A percentile compares a stretch with the other conserved stretches of the same genome.
phyloP scores from a whole-genome alignment of 331 rosid genomes.

The Stylosanthes scabra region DNA sequence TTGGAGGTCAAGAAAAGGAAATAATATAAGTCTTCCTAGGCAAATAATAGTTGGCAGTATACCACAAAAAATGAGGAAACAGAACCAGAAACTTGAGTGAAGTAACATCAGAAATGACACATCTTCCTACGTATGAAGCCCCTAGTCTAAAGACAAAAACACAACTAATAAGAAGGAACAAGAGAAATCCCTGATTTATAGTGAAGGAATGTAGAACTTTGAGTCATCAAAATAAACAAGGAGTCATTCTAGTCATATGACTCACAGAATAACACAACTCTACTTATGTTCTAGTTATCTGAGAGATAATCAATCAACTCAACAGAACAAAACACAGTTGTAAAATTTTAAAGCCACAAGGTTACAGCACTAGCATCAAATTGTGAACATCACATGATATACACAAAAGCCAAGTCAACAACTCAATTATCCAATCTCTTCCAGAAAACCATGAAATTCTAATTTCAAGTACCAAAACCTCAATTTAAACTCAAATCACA shows the following conservation, averaged over 20 bases:
- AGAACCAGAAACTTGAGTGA: constrained; percentile 7
- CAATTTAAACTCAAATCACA: not conserved
- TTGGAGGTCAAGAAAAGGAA: too few species aligned
- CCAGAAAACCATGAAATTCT: not conserved
- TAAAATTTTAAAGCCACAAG: constrained; percentile 29
- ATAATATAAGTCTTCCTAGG: too few species aligned
- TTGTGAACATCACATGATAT: not conserved
- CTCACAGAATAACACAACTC: constrained; percentile 16
- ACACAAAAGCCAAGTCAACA: constrained; percentile 1
- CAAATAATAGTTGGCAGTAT: not conserved
- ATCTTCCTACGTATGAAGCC: not conserved
- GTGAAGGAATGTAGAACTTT: constrained; percentile 7
- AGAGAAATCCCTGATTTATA: constrained; percentile 18
- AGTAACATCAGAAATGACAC: not conserved
- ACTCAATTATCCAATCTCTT: not conserved
- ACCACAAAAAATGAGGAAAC: constrained; percentile 9
- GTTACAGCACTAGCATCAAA: not conserved
- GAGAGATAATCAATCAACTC: constrained; percentile 9
- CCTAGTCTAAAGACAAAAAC: not conserved
- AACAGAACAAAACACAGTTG: constrained; percentile 23
- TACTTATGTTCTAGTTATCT: constrained; percentile 3
- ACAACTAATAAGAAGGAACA: not conserved
- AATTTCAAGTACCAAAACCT: not conserved
- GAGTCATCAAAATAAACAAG: constrained; percentile 8
- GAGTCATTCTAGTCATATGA: not conserved